phyloP scores from a whole-genome alignment of 805 yeast genomes.

The Saccharomycopsis amapae region DNA sequence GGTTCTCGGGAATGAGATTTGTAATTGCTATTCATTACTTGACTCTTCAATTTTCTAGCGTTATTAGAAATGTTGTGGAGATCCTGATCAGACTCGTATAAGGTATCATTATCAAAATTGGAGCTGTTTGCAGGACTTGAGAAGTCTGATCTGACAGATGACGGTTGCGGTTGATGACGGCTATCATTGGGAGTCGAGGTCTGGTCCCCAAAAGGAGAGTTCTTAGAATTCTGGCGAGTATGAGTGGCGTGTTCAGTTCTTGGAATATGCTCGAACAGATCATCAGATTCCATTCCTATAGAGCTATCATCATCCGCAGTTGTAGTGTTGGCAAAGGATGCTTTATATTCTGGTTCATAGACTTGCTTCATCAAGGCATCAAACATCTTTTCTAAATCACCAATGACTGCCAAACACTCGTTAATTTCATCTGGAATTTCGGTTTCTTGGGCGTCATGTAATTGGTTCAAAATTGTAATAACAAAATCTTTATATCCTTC shows the following conservation, averaged over 20 bases:
- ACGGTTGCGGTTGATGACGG: background rate
- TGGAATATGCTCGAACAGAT: background rate
- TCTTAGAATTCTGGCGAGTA: background rate
- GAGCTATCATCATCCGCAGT: background rate
- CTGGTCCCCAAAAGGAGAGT: background rate
- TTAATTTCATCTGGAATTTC: constrained; percentile 44
- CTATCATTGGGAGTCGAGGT: background rate
- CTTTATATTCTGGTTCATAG: constrained; percentile 14
- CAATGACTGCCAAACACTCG: constrained; percentile 54
- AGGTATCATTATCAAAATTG: constrained; percentile 17
- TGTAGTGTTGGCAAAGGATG: background rate
- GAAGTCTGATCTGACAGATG: background rate
- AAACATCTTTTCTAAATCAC: constrained; percentile 57
- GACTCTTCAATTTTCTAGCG: background rate
- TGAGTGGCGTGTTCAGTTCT: background rate
- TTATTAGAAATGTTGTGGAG: background rate
- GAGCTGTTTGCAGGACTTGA: constrained; percentile 12
- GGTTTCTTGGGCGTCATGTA: constrained; percentile 39
- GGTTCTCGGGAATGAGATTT: constrained; percentile 2
- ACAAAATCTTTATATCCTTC: constrained; percentile 44
- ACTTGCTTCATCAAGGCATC: constrained; percentile 34
- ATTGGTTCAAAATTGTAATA: constrained; percentile 42
- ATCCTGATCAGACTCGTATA: constrained; percentile 15
- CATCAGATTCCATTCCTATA: background rate
- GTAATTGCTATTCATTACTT: background rate